Conservation (phyloP, 805 yeast genomes). For the Teunomyces pallodes region DNA sequence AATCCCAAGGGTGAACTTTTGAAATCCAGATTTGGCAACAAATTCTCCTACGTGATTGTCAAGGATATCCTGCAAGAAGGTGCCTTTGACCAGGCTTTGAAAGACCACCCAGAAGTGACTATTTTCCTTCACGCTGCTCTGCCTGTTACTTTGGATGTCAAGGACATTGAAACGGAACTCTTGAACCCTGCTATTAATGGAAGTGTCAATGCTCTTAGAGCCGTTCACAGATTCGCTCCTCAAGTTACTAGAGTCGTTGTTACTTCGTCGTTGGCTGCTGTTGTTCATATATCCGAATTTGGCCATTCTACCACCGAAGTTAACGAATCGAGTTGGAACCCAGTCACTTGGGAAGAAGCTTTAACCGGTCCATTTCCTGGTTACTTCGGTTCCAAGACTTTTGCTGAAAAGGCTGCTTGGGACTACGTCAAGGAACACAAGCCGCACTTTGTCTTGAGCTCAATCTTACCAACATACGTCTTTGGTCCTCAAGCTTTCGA, state of each 20-base stretch:
- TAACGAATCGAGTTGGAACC: slow-evolving; percentile 52
- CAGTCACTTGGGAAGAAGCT: slow-evolving; percentile 48
- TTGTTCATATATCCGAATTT: slow-evolving; percentile 19
- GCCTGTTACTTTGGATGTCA: slow-evolving; percentile 20
- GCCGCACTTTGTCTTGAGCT: slow-evolving; percentile 21
- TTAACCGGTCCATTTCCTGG: slow-evolving; percentile 38
- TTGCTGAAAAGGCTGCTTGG: slow-evolving; percentile 64
- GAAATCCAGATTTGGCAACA: slow-evolving; percentile 7
- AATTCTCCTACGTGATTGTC: slow-evolving; percentile 23
- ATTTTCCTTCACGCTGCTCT: slow-evolving; percentile 34
- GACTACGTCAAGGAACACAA: slow-evolving; percentile 38
- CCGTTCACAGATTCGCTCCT: slow-evolving; percentile 26
- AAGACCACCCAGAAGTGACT: slow-evolving; percentile 24
- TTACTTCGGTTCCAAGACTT: slow-evolving; percentile 58
- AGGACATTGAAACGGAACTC: slow-evolving; percentile 17
- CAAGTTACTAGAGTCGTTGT: slow-evolving; percentile 48
- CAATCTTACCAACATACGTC: slow-evolving; percentile 23
- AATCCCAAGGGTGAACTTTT: slow-evolving; percentile 17
- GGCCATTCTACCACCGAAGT: slow-evolving; percentile 24
- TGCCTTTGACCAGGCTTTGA: slow-evolving; percentile 27
- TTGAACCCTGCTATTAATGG: slow-evolving; percentile 30
- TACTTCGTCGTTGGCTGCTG: slow-evolving; percentile 52
- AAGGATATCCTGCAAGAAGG: slow-evolving; percentile 17
- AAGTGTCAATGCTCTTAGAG: slow-evolving; percentile 20
- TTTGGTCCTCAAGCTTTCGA: slow-evolving; percentile 18